A percentile compares a stretch with the other conserved stretches of the same genome.
Conservation (phyloP, 2,329 filamentous ascomycete genomes). For the Diaporthe destruens region DNA sequence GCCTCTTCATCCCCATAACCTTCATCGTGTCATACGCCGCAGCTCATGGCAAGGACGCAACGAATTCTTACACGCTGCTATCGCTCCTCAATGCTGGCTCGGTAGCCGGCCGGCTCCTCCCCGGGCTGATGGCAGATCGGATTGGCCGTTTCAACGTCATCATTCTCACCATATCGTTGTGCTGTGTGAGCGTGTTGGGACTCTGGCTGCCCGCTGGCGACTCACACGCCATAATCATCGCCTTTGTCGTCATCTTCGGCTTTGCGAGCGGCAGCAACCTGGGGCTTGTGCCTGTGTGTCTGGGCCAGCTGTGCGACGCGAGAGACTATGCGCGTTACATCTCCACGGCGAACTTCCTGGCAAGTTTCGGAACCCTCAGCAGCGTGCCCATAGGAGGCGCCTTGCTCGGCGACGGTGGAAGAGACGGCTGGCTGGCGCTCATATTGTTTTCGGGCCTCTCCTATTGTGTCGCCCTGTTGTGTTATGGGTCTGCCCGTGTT, state of each 20-base stretch:
- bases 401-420: slow-evolving; percentile 49
- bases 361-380: slow-evolving; percentile 75
- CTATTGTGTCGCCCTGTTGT: slow-evolving; percentile 51
- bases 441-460: slow-evolving; percentile 56
- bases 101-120: slow-evolving; percentile 80
- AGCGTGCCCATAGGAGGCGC: slow-evolving; percentile 61
- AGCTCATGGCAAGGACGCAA: slow-evolving; percentile 67
- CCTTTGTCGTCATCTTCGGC: slow-evolving; percentile 80
- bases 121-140: slow-evolving; percentile 80
- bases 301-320: slow-evolving; percentile 83
- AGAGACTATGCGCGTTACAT: slow-evolving; percentile 86
- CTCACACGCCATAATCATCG: slow-evolving; percentile 69
- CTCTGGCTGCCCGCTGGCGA: slow-evolving; percentile 77
- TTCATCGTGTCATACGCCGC: slow-evolving; percentile 81
- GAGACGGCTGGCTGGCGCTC: slow-evolving; percentile 53
- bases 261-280: slow-evolving; percentile 86
- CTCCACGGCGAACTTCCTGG: slow-evolving; percentile 83
- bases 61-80: slow-evolving; percentile 80
- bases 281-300: slow-evolving; percentile 81
- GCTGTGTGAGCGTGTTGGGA: slow-evolving; percentile 68
- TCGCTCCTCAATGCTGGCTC: slow-evolving; percentile 85
- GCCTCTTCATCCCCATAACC: slow-evolving; percentile 79
- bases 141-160: slow-evolving; percentile 87
- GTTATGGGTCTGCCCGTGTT: slow-evolving; percentile 52
- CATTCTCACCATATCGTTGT: slow-evolving; percentile 72